Base-by-base conservation (phyloP, 805 yeast genomes). In the Saturnispora silvae region DNA sequence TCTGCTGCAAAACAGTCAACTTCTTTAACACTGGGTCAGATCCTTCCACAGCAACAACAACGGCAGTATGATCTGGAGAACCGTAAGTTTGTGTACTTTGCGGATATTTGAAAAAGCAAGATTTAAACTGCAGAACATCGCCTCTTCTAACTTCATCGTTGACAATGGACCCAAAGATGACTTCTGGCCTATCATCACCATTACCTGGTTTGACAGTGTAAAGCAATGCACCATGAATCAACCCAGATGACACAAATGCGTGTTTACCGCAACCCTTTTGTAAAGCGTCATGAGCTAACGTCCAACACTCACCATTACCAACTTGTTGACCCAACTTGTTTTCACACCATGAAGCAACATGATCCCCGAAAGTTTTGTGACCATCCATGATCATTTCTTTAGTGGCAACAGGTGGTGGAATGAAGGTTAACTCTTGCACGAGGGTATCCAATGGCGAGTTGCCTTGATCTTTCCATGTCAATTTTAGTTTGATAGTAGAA, bases 281-380 rank as follows among this genome's bases (percentile, higher is more conserved):
- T 29, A 73, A 54, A 0, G 78, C 76, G 34, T 70, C 70, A 36
- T 61, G 67, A 0, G 77, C 79, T 40, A 73, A 60, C 24, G 74
- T 74, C 78, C 78, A 73, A 45, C 80, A 72, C 45, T 73, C 78
- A 5, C 80, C 80, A 28, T 64, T 51, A 2, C 75, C 77, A 9
- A 73, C 75, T 34, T 54, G 52, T 33, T 61, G 57, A 6, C 76
- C 76, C 23, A 56, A 45, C 16, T 63, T 61, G 18, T 61, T 65
- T 43, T 70, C 73, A 50, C 68, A 60, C 80, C 79, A 73, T 20
- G 64, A 56, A 3, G 75, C 76, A 9, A 73, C 61, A 45, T 70
- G 65, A 15, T 66, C 70, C n/a, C 77, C 75, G 47, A 56, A 72
- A 34, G 53, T 54, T 17, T 54, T 41, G 32, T 61, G 56, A 28